phyloP scores from a whole-genome alignment of 1,284 basidiomycete species.

The Hymenochaete sp. region DNA sequence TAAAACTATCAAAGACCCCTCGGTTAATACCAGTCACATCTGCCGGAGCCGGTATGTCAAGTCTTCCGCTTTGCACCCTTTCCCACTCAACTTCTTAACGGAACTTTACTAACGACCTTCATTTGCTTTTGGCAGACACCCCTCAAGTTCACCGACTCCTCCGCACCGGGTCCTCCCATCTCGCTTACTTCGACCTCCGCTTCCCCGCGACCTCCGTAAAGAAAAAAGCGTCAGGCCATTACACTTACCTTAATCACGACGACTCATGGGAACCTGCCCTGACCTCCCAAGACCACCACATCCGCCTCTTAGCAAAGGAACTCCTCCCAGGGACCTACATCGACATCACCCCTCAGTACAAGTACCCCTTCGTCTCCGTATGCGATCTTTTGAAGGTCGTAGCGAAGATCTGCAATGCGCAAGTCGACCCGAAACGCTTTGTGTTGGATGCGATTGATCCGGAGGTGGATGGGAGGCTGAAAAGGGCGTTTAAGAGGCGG shows the following conservation, averaged over 20 bases:
- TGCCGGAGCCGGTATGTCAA: too few relatives aligned
- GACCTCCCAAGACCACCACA: background rate
- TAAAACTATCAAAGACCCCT: too few relatives aligned
- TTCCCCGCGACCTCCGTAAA: conserved; percentile 1
- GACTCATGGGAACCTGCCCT: conserved; percentile 3
- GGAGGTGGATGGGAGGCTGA: background rate
- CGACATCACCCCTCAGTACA: conserved; percentile 2
- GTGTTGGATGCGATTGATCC: conserved; percentile 1
- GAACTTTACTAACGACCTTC: too few relatives aligned
- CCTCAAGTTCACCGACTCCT: too few relatives aligned
- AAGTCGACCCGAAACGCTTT: background rate
- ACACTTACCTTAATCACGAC: conserved; percentile 10
- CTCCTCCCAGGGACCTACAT: background rate
- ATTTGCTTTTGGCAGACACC: too few relatives aligned
- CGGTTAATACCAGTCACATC: too few relatives aligned
- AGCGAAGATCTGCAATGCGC: background rate
- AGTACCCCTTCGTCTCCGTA: conserved; percentile 6
- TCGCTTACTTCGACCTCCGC: conserved; percentile 8
- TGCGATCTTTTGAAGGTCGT: conserved; percentile 4
- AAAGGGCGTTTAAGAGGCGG: conserved; percentile 2
- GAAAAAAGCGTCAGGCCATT: conserved; percentile 4
- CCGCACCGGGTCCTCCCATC: background rate
- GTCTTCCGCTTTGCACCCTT: too few relatives aligned
- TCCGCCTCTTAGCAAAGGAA: too few relatives aligned
- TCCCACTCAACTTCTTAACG: too few relatives aligned